Percentiles rank a stretch among this genome's conserved stretches.
These are phyloP conservation scores for Globisporangium lucens DNA, from an alignment of 352 stramenopile genomes.

Conservation along the genomic window DNA sequence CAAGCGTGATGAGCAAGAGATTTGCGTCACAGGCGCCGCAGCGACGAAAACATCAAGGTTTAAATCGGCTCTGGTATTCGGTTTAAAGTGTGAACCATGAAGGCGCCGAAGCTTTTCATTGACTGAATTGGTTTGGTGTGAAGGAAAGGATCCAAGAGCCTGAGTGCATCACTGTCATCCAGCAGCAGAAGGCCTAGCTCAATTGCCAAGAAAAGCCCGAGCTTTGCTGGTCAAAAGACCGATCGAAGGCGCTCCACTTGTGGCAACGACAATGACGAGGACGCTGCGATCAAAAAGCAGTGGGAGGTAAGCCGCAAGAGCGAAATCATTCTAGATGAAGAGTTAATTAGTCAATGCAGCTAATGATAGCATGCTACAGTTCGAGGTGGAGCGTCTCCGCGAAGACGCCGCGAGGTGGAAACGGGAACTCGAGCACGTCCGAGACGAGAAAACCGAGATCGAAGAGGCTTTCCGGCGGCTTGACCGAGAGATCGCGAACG, in stretches of 20 bases:
- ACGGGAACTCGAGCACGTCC: conserved; percentile 34
- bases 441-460: conserved; percentile 40
- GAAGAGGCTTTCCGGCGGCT: conserved; percentile 49
- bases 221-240: neutral
- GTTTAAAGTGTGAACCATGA: too few species aligned
- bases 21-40: conserved; percentile 28
- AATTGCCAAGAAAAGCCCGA: conserved; percentile 1
- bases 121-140: neutral
- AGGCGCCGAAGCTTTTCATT: too few species aligned
- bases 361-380: neutral
- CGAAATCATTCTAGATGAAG: neutral
- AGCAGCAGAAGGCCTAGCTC: neutral
- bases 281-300: conserved; percentile 12
- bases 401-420: conserved; percentile 23
- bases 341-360: neutral
- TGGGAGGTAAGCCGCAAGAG: conserved; percentile 18
- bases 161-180: neutral
- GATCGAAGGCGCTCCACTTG: conserved; percentile 10
- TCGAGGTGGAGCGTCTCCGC: conserved; percentile 26
- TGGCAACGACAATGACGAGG: conserved; percentile 31
- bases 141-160: conserved; percentile 7
- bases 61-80: neutral
- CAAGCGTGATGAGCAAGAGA: conserved; percentile 13
- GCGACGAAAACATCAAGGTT: conserved; percentile 24
- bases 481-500: conserved; percentile 48